Base-by-base conservation (phyloP, 1,139 yeast species). In the Yamadazyma dendronema region DNA sequence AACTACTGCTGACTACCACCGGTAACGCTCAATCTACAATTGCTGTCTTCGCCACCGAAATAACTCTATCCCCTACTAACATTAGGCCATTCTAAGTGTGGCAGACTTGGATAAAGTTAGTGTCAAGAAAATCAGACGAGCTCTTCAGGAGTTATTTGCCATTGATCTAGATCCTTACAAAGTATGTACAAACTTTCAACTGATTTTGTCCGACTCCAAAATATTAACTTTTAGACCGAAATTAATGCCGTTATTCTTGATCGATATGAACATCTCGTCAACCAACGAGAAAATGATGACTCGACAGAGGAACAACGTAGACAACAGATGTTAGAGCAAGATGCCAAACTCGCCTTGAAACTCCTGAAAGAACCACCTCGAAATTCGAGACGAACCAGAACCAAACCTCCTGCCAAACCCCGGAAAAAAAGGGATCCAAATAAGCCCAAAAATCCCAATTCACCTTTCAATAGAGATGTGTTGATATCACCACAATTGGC, bases 81-180 rank as follows among this genome's bases (percentile, higher is more conserved):
- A 14, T 10, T 33, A 79, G 84, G 89, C 94, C 1, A 83, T 86
- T 14, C 61, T 86, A 27, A 67, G 81, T 41, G 90, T 79, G n/a
- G 80, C 92, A 1, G 83, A 86, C 48, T 69, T 84, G 28, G 84
- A 82, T 44, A 72, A 77, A 47, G 78, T 86, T 15, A 79, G 90
- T 2, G 89, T 85, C 10, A 84, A 84, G 54, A 74, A 77, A 52
- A 79, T 86, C 29, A 67, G 95, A 43, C 69, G 73, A 45, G 90
- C 90, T 1, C 55, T 86, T 19, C 88, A 81, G 53, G 86, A 78
- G 44, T 64, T 85, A 26, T 83, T 81, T 52, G 76, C 74, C 3
- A 65, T 74, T 1, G 80, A 83, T 46, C 65, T 85, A 39, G 65
- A 64, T 27, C 59, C 66, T 2, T 67, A 72, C 42, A 82, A 69